A percentile compares a stretch with the other conserved stretches of the same genome.
phyloP scores from a whole-genome alignment of 116 monocot genomes.

The Posidonia oceanica region DNA sequence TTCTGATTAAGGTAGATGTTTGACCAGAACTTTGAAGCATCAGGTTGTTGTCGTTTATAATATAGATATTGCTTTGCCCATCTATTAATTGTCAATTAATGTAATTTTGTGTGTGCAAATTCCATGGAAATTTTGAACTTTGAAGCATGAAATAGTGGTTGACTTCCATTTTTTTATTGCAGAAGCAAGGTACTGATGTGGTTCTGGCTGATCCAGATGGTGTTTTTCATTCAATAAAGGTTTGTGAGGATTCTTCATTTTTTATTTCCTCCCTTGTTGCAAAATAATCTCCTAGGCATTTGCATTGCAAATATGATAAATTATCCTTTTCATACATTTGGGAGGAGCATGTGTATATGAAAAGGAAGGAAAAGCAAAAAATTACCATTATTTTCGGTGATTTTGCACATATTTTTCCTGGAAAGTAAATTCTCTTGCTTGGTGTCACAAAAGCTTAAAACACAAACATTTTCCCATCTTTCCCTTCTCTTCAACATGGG shows the following conservation, averaged over 20 bases:
- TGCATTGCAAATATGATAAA: neutral
- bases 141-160: neutral
- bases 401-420: too few species aligned
- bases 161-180: conserved; percentile 8
- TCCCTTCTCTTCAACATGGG: too few species aligned
- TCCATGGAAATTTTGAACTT: neutral
- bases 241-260: conserved; percentile 1
- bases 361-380: too few species aligned
- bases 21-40: neutral
- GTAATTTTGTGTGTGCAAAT: neutral
- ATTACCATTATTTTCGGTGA: too few species aligned
- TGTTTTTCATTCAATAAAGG: conserved; percentile 82
- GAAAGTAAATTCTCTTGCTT: too few species aligned
- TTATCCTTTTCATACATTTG: too few species aligned
- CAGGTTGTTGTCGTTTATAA: too few species aligned
- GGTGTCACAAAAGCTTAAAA: too few species aligned
- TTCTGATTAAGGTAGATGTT: conserved; percentile 62
- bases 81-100: too few species aligned
- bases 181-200: conserved; percentile 59
- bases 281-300: neutral
- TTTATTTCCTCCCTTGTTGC: neutral
- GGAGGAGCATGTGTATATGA: too few species aligned
- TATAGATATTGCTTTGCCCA: too few species aligned
- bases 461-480: too few species aligned
- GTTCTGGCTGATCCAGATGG: conserved; percentile 42